A percentile compares a stretch with the other conserved stretches of the same genome.
These are phyloP conservation scores for Fraxinus paxiana DNA, from an alignment of 305 asterid genomes.

Conservation along the genomic window DNA sequence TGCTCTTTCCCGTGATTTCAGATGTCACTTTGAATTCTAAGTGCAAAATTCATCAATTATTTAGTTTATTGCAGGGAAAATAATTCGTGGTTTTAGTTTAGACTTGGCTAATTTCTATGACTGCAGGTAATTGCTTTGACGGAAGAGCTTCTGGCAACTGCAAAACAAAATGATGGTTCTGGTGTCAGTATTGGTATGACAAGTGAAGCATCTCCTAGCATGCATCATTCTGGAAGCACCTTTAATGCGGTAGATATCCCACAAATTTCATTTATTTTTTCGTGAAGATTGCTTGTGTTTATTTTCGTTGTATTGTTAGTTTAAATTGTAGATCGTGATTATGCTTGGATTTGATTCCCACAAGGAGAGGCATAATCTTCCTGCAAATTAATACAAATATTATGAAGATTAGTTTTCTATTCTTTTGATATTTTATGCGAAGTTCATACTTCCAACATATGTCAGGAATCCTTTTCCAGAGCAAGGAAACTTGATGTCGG, in stretches of 20 bases:
- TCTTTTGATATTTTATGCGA: neutral
- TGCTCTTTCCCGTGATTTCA: slow-evolving; percentile 69
- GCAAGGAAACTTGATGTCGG: neutral
- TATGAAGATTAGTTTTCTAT: neutral
- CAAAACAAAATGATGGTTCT: slow-evolving; percentile 61
- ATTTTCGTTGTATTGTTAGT: neutral
- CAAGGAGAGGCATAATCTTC: neutral
- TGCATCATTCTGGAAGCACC: slow-evolving; percentile 40
- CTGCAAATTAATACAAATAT: neutral
- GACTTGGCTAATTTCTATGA: slow-evolving; percentile 26
- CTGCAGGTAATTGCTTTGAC: slow-evolving; percentile 86
- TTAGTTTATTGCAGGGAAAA: slow-evolving; percentile 23
- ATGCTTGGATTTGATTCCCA: neutral
- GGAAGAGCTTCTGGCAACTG: slow-evolving; percentile 86
- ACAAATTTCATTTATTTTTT: neutral
- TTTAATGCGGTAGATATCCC: slow-evolving; percentile 41
- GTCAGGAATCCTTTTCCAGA: neutral
- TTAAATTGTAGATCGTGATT: neutral
- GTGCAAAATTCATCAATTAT: slow-evolving; percentile 41
- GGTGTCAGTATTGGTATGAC: slow-evolving; percentile 43
- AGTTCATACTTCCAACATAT: neutral
- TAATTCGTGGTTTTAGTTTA: slow-evolving; percentile 15
- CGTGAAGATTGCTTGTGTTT: neutral
- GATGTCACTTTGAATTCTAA: slow-evolving; percentile 77
- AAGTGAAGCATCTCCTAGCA: slow-evolving; percentile 49